Conservation (phyloP, 2,329 filamentous ascomycete species). For the Aspergillus sp. region DNA sequence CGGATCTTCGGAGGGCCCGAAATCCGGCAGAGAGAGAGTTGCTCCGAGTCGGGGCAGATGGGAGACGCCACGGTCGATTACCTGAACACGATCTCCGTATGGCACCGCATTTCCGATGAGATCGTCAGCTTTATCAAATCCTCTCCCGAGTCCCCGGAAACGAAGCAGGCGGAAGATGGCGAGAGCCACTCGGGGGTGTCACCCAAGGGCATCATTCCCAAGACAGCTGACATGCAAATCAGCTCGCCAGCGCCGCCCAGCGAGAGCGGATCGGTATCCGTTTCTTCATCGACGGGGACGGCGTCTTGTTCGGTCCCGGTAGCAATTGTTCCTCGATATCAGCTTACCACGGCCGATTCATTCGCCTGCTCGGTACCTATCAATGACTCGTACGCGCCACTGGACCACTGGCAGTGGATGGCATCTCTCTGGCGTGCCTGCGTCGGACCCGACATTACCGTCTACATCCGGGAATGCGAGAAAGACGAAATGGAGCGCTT, state of each 20-base stretch:
- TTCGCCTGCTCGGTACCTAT: constrained; percentile 75
- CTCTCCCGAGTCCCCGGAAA: constrained; percentile 13
- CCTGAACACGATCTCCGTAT: constrained; percentile 65
- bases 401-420: constrained; percentile 98
- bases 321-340: constrained; percentile 75
- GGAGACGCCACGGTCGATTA: constrained; percentile 57
- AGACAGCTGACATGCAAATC: constrained; percentile 28
- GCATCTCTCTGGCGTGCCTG: constrained; percentile 89
- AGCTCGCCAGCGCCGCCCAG: constrained; percentile 31
- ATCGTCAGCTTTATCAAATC: constrained; percentile 61
- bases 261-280: constrained; percentile 25
- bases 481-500: constrained; percentile 41
- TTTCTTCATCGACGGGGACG: constrained; percentile 17
- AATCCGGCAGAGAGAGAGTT: constrained; percentile 19
- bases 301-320: constrained; percentile 56
- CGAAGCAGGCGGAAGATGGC: constrained; percentile 21
- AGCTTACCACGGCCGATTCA: constrained; percentile 72
- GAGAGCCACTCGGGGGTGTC: constrained; percentile 24
- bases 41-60: constrained; percentile 31
- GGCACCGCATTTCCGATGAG: constrained; percentile 73
- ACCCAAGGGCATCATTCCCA: constrained; percentile 34
- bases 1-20: constrained; percentile 51
- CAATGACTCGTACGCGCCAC: constrained; percentile 70
- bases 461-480: constrained; percentile 44
- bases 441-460: constrained; percentile 68